Base-by-base conservation (phyloP, 2,329 filamentous ascomycete species). In the Aspergillus bombycis region DNA sequence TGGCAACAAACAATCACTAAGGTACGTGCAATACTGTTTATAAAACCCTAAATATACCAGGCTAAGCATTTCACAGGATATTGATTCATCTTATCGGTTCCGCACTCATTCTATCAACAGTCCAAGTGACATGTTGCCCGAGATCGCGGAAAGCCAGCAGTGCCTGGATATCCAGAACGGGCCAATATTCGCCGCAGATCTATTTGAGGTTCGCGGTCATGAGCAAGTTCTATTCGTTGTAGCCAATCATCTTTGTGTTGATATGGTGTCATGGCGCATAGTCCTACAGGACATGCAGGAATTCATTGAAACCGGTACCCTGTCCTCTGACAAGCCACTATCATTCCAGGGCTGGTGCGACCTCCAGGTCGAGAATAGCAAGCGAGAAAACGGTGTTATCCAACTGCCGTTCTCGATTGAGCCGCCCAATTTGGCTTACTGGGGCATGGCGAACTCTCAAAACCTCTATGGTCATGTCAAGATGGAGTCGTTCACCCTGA, bases 341-440 rank as follows among this genome's bases (percentile, higher is more conserved):
- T 75, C 77, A 11, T 80, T 80, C 72, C 76, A 79, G 57, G 72
- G 68, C 55, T 80, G 78, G 78, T 76, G 74, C 48, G 68, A 70
- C 6, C 64, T 78, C 61, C 77, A 79, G 54, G 46, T 66, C 0
- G 72, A 75, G 14, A 64, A 75, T 41, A 67, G 69, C 43, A 75
- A 69, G 30, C 56, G 67, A 6, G 64, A 64, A 45, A 54, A 62
- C 1, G 19, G 48, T n/a, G 59, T 57, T 3, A 30, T 70, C 6
- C 23, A 67, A 6, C 60, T 75, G 21, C 73, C 74, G 30, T 78
- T 71, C 62, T 69, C 69, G 5, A 67, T 74, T 6, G 64, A 77
- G 64, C 57, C 74, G 69, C 65, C 75, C 26, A 67, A 78, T n/a
- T 50, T 76, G 34, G 55, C 41, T 6, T 80, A 79, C 63, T 80